These are phyloP conservation scores for Vitis amurensis DNA, from an alignment of 164 flowering plant genomes.

Conservation along the genomic window DNA sequence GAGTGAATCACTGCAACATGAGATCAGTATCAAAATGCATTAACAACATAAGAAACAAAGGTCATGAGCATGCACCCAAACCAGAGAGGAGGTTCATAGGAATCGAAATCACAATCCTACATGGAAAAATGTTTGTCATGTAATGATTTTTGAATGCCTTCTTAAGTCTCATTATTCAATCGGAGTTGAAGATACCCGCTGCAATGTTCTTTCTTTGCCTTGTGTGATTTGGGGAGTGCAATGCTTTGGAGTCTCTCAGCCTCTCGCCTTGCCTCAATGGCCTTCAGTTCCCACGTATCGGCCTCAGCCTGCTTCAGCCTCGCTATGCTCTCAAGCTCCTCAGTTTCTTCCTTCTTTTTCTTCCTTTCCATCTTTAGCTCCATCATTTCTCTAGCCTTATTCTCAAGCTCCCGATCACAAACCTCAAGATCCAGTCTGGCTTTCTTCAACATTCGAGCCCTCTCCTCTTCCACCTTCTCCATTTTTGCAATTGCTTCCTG, in stretches of 20 bases:
- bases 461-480: slow-evolving; percentile 96
- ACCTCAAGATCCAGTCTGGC: slow-evolving; percentile 75
- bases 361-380: slow-evolving; percentile 78
- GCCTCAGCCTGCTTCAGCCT: slow-evolving; percentile 96
- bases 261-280: slow-evolving; percentile 92
- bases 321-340: slow-evolving; percentile 84
- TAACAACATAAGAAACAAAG: no score
- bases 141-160: no score
- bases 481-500: slow-evolving; percentile 91
- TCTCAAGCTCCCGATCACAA: slow-evolving; percentile 87
- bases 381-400: slow-evolving; percentile 74
- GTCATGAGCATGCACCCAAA: no score
- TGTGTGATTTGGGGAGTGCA: slow-evolving; percentile 77
- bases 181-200: slow-evolving; percentile 85
- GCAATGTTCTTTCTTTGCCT: slow-evolving; percentile 89
- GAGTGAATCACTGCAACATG: no score
- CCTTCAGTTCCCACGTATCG: slow-evolving; percentile 95
- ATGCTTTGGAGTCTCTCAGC: slow-evolving; percentile 87
- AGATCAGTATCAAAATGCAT: no score
- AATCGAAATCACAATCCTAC: no score
- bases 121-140: no score
- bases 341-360: slow-evolving; percentile 77
- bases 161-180: slow-evolving; percentile 21
- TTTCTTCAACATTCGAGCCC: slow-evolving; percentile 78
- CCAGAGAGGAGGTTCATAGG: no score